Evolutionary conservation across 768 basidiomycete genomes (phyloP).

Genomic region (Auriculariales sp.): DNA sequence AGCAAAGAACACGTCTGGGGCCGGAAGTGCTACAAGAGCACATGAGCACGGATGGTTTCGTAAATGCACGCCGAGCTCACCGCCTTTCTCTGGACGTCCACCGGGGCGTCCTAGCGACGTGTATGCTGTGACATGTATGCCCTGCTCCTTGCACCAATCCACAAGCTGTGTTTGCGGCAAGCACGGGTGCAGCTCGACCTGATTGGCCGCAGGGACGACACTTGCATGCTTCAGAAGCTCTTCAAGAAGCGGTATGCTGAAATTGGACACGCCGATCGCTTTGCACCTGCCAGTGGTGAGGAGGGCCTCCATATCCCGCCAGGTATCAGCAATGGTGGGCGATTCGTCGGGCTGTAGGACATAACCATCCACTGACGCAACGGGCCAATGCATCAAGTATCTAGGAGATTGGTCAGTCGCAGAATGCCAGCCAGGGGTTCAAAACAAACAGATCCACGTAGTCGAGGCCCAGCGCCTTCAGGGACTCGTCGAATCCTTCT

Average conservation of each 20-base stretch:
- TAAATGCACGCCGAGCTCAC: neutral
- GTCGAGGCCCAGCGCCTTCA: constrained; percentile 9
- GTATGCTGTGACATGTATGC: neutral
- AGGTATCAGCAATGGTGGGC: constrained; percentile 22
- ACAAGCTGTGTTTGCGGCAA: neutral
- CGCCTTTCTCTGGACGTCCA: neutral
- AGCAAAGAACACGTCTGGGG: constrained; percentile 2
- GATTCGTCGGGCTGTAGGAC: neutral
- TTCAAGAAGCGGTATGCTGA: constrained; percentile 29
- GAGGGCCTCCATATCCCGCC: constrained; percentile 22
- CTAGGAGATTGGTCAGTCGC: too few species aligned
- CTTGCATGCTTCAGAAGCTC: constrained; percentile 29
- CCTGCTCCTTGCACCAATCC: neutral
- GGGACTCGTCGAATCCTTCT: constrained; percentile 8
- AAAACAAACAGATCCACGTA: constrained; percentile 14
- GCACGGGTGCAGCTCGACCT: constrained; percentile 20
- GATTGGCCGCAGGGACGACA: constrained; percentile 52
- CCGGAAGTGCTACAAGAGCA: neutral
- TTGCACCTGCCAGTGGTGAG: constrained; percentile 26
- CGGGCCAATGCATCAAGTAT: constrained; percentile 14
- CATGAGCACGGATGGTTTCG: neutral
- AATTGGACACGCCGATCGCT: constrained; percentile 44
- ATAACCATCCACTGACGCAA: constrained; percentile 4
- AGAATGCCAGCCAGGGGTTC: too few species aligned
- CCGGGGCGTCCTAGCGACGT: neutral